phyloP scores from a whole-genome alignment of 305 asterid genomes.

The Lippia alba region DNA sequence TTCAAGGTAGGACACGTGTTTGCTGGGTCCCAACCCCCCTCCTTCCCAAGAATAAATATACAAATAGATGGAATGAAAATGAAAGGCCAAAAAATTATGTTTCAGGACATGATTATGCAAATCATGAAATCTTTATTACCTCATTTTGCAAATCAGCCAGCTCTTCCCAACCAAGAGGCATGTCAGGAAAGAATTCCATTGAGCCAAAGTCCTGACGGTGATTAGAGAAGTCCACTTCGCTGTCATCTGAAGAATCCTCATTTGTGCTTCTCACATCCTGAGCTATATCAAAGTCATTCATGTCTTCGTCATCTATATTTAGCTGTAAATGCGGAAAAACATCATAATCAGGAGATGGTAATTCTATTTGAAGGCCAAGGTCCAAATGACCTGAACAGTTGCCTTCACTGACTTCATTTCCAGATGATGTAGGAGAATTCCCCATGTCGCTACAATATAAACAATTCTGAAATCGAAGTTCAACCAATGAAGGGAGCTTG shows the following conservation, averaged over 20 bases:
- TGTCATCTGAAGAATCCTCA: constrained; percentile 76
- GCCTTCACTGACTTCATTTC: constrained; percentile 41
- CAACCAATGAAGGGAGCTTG: constrained; percentile 76
- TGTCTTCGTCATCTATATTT: constrained; percentile 53
- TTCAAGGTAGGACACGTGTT: no score
- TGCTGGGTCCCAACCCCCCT: no score
- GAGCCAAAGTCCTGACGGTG: constrained; percentile 43
- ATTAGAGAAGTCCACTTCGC: constrained; percentile 77
- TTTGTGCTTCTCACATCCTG: constrained; percentile 49
- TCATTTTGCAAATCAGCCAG: constrained; percentile 60
- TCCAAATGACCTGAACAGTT: constrained; percentile 41
- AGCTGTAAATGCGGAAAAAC: constrained; percentile 41
- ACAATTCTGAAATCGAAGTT: constrained; percentile 80
- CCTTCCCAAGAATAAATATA: constrained; percentile 9
- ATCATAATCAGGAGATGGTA: constrained; percentile 50
- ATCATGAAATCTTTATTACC: constrained; percentile 47
- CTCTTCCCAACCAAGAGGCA: constrained; percentile 60
- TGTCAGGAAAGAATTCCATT: constrained; percentile 47
- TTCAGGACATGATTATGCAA: constrained; percentile 18
- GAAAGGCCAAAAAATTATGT: background rate
- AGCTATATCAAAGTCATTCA: constrained; percentile 47
- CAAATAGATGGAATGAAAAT: constrained; percentile 19
- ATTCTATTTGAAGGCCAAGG: constrained; percentile 44
- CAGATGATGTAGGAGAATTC: constrained; percentile 47
- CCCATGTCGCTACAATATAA: constrained; percentile 43